phyloP scores from a whole-genome alignment of 306 rosid genomes.

The Vigna radiata region DNA sequence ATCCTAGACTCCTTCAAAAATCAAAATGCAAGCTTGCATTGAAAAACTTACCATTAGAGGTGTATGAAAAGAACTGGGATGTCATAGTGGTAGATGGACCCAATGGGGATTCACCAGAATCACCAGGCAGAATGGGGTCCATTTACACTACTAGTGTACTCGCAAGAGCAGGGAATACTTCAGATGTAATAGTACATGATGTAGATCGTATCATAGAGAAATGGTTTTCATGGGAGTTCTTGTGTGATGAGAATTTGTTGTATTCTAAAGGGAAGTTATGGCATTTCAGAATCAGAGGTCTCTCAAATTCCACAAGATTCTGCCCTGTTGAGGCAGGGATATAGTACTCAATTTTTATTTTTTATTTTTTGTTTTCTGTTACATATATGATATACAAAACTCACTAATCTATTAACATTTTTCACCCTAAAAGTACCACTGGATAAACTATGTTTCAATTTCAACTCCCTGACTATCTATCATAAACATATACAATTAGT shows the following conservation, averaged over 20 bases:
- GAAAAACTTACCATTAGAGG: slow-evolving; percentile 70
- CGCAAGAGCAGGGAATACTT: slow-evolving; percentile 71
- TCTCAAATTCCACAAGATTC: slow-evolving; percentile 62
- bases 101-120: slow-evolving; percentile 62
- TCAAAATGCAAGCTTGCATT: slow-evolving; percentile 83
- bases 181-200: slow-evolving; percentile 78
- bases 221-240: slow-evolving; percentile 97
- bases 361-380: neutral
- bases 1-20: slow-evolving; percentile 53
- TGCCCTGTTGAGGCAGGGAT: slow-evolving; percentile 55
- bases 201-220: slow-evolving; percentile 79
- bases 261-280: slow-evolving; percentile 82
- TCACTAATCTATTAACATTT: slow-evolving; percentile 8
- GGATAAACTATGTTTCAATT: neutral
- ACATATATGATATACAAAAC: slow-evolving; percentile 18
- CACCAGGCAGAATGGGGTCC: slow-evolving; percentile 84
- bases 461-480: neutral
- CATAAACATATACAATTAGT: neutral
- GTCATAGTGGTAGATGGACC: slow-evolving; percentile 90
- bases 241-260: slow-evolving; percentile 83
- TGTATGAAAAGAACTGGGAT: slow-evolving; percentile 76
- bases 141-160: slow-evolving; percentile 76
- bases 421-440: slow-evolving; percentile 5
- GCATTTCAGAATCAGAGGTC: slow-evolving; percentile 74
- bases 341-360: neutral